A percentile compares a stretch with the other conserved stretches of the same genome.
Conservation (phyloP, 2,329 filamentous ascomycete species). For the Colletotrichum sp. region DNA sequence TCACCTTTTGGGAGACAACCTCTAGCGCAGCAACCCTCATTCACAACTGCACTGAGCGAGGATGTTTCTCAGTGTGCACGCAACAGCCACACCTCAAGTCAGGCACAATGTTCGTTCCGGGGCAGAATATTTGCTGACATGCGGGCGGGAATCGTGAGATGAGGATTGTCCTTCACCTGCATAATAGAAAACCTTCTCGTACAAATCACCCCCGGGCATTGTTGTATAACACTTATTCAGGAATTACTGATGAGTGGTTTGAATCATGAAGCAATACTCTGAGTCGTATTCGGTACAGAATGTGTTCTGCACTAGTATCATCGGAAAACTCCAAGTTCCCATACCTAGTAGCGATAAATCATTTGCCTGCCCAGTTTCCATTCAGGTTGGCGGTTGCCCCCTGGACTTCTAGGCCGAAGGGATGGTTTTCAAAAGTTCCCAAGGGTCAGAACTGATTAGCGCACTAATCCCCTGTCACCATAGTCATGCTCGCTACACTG, state of each 20-base stretch:
- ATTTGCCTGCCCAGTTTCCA: background rate
- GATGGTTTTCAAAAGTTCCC: background rate
- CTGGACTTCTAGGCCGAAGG: rapidly evolving
- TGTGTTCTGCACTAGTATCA: background rate
- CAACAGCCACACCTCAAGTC: background rate
- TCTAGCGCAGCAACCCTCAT: background rate
- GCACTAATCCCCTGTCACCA: rapidly evolving
- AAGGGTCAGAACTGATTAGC: rapidly evolving
- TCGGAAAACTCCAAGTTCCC: rapidly evolving
- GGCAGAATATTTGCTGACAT: background rate
- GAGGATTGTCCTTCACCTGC: background rate
- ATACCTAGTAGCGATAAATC: rapidly evolving
- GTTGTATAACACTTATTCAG: background rate
- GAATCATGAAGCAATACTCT: background rate
- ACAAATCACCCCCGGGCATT: rapidly evolving
- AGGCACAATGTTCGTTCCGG: rapidly evolving
- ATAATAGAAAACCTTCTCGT: background rate
- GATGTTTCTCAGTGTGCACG: rapidly evolving
- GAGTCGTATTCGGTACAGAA: background rate
- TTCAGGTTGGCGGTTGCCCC: rapidly evolving
- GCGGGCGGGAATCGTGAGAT: background rate
- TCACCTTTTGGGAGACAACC: rapidly evolving
- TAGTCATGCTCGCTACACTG: background rate
- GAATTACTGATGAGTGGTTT: rapidly evolving
- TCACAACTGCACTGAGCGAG: background rate